Percentiles rank a stretch among this genome's conserved stretches.
Evolutionary conservation across 352 stramenopile genomes (phyloP).

Genomic region (Phytophthora europaea): DNA sequence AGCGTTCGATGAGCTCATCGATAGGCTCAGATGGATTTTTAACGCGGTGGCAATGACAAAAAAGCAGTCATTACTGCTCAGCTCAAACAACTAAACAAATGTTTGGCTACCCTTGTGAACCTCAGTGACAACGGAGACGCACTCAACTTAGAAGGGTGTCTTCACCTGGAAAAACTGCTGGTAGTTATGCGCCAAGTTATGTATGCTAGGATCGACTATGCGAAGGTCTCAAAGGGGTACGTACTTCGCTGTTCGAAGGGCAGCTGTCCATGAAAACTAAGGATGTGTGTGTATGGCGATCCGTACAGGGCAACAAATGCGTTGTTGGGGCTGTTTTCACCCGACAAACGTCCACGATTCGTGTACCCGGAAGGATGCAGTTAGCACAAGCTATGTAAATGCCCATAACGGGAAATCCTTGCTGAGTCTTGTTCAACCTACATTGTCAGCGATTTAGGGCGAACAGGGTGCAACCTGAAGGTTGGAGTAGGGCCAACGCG

Average conservation of each 20-base stretch:
- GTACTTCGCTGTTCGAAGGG: background rate
- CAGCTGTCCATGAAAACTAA: slow-evolving; percentile 2
- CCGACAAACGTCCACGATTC: slow-evolving; percentile 14
- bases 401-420: too few species aligned
- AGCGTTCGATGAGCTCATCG: slow-evolving; percentile 29
- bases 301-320: slow-evolving; percentile 10
- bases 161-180: slow-evolving; percentile 32
- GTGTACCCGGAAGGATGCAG: slow-evolving; percentile 13
- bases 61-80: slow-evolving; percentile 7
- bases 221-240: slow-evolving; percentile 23
- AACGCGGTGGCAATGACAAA: slow-evolving; percentile 22
- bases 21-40: slow-evolving; percentile 23
- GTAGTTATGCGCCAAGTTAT: slow-evolving; percentile 26
- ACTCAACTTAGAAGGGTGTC: slow-evolving; percentile 24
- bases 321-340: slow-evolving; percentile 21
- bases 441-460: too few species aligned
- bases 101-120: slow-evolving; percentile 6
- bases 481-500: too few species aligned
- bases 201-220: slow-evolving; percentile 25
- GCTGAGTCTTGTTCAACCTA: too few species aligned
- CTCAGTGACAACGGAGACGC: slow-evolving; percentile 22
- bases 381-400: background rate
- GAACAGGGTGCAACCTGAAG: too few species aligned
- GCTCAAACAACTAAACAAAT: slow-evolving; percentile 24
- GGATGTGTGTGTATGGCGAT: background rate